Base-by-base conservation (phyloP, 1,284 basidiomycete species). In the Mycosarcoma mackinlayi region DNA sequence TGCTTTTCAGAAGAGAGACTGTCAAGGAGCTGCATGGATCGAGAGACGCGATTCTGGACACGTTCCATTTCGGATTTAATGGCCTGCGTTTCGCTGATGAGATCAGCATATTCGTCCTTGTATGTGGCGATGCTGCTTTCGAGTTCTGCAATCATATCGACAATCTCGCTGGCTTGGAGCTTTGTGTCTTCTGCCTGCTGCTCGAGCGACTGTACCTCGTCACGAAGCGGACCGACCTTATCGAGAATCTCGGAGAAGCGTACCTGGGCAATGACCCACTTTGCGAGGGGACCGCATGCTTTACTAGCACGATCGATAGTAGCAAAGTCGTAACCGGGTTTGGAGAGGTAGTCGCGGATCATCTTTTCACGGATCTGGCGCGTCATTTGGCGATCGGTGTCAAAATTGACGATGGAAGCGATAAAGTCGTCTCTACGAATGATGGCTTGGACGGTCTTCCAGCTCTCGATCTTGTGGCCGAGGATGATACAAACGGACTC, bases 341-440 rank as follows among this genome's bases (percentile, higher is more conserved):
- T 89, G 77, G 89, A 91, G 73, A 99, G 86, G 86, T 93, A 99
- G 69, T 98, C 94, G 73, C 87, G 89, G 85, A 91, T 93, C 92
- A 99, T 96, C 64, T 88, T 85, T 47, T 98, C 94, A 30, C 96
- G 92, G 25, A 98, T 86, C 21, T 86, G 85, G 72, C 91, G 92
- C 10, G 93, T 93, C 92, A 98, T 93, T 81, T 92, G 91, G 25
- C 87, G 88, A 35, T 88, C 89, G 1, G 96, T 98, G 84, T 98
- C 93, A 84, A 98, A 99, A 83, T 94, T 92, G 84, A 98, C 93
- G 78, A 99, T 98, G 66, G 91, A 88, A 55, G 91, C 89, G 80
- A 98, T 98, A 85, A 99, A 99, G 84, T 98, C 94, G 74, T 98
- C 97, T 35, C 93, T 89, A 66, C 96, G 92, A 76, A 99, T 94